A percentile compares a stretch with the other conserved stretches of the same genome.
Evolutionary conservation across 768 basidiomycete species (phyloP).

Genomic region (Xerocomellus amylosporus): DNA sequence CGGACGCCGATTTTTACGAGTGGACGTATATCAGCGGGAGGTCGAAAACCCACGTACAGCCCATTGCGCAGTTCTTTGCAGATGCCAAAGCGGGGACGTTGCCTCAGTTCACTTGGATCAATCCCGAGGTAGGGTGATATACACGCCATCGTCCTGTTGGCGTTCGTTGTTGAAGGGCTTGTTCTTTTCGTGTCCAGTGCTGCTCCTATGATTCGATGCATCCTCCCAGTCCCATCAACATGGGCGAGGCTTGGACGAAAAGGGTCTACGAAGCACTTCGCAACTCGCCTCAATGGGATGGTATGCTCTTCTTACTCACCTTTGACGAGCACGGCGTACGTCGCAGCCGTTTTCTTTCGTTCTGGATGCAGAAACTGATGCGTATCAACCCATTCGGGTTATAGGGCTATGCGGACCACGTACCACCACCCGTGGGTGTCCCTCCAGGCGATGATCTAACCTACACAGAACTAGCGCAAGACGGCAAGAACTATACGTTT

Average conservation of each 20-base stretch:
- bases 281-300: constrained; percentile 24
- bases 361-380: background rate
- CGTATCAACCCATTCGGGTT: background rate
- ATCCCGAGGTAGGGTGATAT: constrained; percentile 21
- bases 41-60: constrained; percentile 13
- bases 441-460: constrained; percentile 24
- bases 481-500: constrained; percentile 21
- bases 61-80: constrained; percentile 15
- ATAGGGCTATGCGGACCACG: constrained; percentile 27
- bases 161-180: background rate
- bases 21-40: constrained; percentile 22
- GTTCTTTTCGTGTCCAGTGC: constrained; percentile 7
- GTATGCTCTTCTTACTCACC: constrained; percentile 19
- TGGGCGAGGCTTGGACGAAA: constrained; percentile 25
- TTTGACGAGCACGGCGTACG: constrained; percentile 29
- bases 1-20: constrained; percentile 21
- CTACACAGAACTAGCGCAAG: constrained; percentile 21
- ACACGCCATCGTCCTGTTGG: no score
- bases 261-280: constrained; percentile 25
- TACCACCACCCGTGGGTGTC: constrained; percentile 20
- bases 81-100: constrained; percentile 23
- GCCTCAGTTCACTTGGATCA: constrained; percentile 28
- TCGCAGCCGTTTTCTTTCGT: background rate
- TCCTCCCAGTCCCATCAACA: constrained; percentile 26
- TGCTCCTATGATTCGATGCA: constrained; percentile 27